Percentiles rank a stretch among this genome's conserved stretches.
Evolutionary conservation across 441 rosid species (phyloP).

Genomic region (Aleurites moluccanus): DNA sequence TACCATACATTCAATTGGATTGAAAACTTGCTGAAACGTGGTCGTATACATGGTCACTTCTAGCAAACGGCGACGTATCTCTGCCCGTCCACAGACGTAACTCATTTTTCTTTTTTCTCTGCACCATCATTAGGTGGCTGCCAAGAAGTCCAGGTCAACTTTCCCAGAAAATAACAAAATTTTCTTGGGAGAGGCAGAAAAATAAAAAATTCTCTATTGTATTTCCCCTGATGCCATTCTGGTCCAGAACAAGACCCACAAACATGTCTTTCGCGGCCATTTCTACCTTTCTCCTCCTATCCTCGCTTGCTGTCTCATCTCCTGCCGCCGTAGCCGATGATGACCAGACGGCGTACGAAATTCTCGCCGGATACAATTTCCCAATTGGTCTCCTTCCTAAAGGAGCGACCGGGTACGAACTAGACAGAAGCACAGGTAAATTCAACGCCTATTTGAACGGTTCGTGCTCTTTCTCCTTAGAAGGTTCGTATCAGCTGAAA

Average conservation of each 20-base stretch:
- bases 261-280: conserved; percentile 14
- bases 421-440: conserved; percentile 53
- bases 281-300: conserved; percentile 17
- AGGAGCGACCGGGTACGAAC: conserved; percentile 57
- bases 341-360: conserved; percentile 48
- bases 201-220: neutral
- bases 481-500: conserved; percentile 75
- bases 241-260: neutral
- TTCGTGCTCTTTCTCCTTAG: conserved; percentile 70
- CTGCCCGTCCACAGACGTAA: neutral
- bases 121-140: neutral
- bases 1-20: neutral
- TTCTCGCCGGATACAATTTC: conserved; percentile 60
- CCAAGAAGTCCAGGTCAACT: neutral
- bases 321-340: conserved; percentile 26
- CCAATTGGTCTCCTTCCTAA: conserved; percentile 78
- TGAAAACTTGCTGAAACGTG: too few relatives aligned
- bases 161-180: neutral
- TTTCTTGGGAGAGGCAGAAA: neutral
- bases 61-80: neutral
- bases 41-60: too few relatives aligned
- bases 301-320: conserved; percentile 21
- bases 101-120: neutral
- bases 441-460: conserved; percentile 58
- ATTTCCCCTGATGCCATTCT: neutral